These are phyloP conservation scores for Selenicereus undatus DNA, from an alignment of 148 eudicot species.

Conservation along the genomic window DNA sequence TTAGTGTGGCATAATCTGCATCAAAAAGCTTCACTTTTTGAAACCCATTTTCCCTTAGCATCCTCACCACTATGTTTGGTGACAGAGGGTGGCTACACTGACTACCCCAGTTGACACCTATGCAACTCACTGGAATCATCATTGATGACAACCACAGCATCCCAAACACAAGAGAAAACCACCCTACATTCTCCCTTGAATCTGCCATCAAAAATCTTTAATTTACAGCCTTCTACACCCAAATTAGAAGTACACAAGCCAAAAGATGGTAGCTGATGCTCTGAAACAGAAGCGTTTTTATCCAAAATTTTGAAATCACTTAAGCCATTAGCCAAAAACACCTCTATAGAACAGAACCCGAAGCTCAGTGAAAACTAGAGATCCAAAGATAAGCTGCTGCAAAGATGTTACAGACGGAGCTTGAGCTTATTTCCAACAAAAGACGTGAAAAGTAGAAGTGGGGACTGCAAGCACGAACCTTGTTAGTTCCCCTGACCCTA, in stretches of 20 bases:
- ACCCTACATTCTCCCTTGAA: slow-evolving; percentile 7
- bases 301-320: not conserved
- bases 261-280: not conserved
- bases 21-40: slow-evolving; percentile 91
- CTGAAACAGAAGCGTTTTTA: not conserved
- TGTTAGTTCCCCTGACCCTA: slow-evolving; percentile 10
- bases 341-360: not conserved
- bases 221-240: not conserved
- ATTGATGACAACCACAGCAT: slow-evolving; percentile 23
- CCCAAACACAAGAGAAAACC: slow-evolving; percentile 13
- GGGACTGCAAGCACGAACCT: slow-evolving; percentile 3
- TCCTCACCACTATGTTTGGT: slow-evolving; percentile 60
- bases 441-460: slow-evolving; percentile 4
- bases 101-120: slow-evolving; percentile 86
- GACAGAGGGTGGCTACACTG: slow-evolving; percentile 68
- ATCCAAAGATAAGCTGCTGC: slow-evolving; percentile 1
- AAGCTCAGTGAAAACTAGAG: slow-evolving; percentile 1
- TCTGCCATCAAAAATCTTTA: slow-evolving; percentile 8
- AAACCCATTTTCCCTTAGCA: slow-evolving; percentile 74
- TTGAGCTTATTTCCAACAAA: not conserved
- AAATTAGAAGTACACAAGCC: not conserved
- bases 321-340: not conserved
- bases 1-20: slow-evolving; percentile 66
- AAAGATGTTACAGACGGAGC: not conserved
- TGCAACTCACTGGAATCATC: slow-evolving; percentile 37